Base-by-base conservation (phyloP, 495 filamentous ascomycete species). In the Xylaria cubensis region DNA sequence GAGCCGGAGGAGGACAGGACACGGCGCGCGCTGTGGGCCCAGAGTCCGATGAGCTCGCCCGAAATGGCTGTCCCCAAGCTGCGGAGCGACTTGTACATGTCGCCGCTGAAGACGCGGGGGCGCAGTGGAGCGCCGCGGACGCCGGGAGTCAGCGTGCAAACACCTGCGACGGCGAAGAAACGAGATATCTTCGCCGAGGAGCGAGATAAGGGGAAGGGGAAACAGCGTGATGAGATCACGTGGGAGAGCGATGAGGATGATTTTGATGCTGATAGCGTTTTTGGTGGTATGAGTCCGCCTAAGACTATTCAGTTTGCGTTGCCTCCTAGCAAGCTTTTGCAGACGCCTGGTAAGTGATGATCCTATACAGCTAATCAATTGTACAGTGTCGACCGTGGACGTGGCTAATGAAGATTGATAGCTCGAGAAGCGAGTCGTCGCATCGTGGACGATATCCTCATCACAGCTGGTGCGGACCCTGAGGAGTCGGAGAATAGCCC, bases 251-350 rank as follows among this genome's bases (percentile, higher is more conserved):
- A 87, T 64, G 85, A 84, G 63, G 85, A 88, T 71, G 88, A 92
- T 53, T 88, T 90, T 51, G 89, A 88, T 55, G 85, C 85, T 10
- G 86, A 90, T 24, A 59, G 55, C 10, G 83, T 88, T 2, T 88
- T 90, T 51, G 86, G 86, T 2, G 93, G 89, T 0, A 89, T 94
- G 74, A 97, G 93, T 76, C 96, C 97, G 46, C 96, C 96, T 0
- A 97, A 97, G 83, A 99, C 96, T 34, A 97, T 99, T 80, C 94
- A 97, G 77, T 99, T 99, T 78, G 92, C 94, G 75, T 85, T 99
- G 70, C 95, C 95, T 69, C 92, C 94, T 76, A 92, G 90, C 62
- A 90, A 92, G 73, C 80, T 99, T 42, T 81, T 99, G 83, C 94
- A 96, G 75, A 99, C 96, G 32, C 96, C 96, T 70, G 94, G 94